phyloP scores from a whole-genome alignment of 805 yeast species.

The Candida vaughaniae region DNA sequence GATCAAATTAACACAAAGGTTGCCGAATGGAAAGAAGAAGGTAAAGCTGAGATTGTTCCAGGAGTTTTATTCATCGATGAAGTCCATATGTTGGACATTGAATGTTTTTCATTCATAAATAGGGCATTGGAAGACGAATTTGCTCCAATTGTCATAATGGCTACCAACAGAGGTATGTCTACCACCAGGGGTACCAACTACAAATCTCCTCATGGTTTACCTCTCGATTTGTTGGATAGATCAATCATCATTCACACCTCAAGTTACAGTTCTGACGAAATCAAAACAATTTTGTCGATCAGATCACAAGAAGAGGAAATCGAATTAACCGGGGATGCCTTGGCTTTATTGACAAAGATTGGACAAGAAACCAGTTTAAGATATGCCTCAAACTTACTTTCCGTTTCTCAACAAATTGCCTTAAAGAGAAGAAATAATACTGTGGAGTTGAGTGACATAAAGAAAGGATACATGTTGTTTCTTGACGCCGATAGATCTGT shows the following conservation, averaged over 20 bases:
- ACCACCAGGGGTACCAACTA: conserved; percentile 90
- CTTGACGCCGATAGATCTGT: conserved; percentile 89
- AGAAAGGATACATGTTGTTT: conserved; percentile 83
- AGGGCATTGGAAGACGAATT: conserved; percentile 95
- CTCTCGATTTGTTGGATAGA: conserved; percentile 91
- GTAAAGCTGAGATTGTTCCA: conserved; percentile 96
- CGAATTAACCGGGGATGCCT: conserved; percentile 75
- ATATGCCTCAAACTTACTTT: conserved; percentile 86
- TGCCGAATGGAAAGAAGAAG: conserved; percentile 98
- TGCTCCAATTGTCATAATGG: conserved; percentile 97
- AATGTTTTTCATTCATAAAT: conserved; percentile 92
- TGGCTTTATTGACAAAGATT: conserved; percentile 83
- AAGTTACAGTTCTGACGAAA: conserved; percentile 76
- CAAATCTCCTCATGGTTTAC: conserved; percentile 97
- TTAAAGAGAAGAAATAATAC: conserved; percentile 68
- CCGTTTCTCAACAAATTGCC: conserved; percentile 87
- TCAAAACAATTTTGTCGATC: conserved; percentile 79
- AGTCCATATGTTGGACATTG: conserved; percentile 97
- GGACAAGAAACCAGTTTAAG: conserved; percentile 89
- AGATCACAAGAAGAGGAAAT: conserved; percentile 95
- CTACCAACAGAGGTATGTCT: conserved; percentile 95
- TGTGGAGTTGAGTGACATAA: conserved; percentile 79
- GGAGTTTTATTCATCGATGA: conserved; percentile 98
- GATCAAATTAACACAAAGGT: conserved; percentile 96
- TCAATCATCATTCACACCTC: conserved; percentile 87